Evolutionary conservation across 139 green algal genomes (phyloP).

Genomic region (Auxenochlorella pyrenoidosa): DNA sequence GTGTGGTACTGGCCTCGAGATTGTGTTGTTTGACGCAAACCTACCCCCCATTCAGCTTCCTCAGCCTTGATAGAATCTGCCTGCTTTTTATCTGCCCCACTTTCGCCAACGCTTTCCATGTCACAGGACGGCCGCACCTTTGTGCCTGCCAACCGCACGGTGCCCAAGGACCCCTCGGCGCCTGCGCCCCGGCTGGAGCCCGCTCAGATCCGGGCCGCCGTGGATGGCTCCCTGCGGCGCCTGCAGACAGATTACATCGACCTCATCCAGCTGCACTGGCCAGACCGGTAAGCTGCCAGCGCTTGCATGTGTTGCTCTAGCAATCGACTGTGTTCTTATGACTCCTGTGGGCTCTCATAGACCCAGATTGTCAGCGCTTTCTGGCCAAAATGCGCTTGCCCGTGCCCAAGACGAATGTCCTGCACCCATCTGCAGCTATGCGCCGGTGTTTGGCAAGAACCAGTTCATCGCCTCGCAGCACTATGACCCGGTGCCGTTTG

Average conservation of each 20-base stretch:
- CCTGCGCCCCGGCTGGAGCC: slow-evolving; percentile 51
- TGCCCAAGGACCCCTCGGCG: slow-evolving; percentile 55
- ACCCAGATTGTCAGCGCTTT: too few species aligned
- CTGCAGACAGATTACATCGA: slow-evolving; percentile 86
- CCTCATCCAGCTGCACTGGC: slow-evolving; percentile 85
- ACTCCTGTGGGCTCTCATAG: too few species aligned
- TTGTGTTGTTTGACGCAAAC: neutral
- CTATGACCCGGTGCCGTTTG: slow-evolving; percentile 48
- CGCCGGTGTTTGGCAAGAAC: slow-evolving; percentile 78
- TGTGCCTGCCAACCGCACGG: slow-evolving; percentile 74
- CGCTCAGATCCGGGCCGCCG: slow-evolving; percentile 72
- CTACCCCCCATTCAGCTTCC: too few species aligned
- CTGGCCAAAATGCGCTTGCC: too few species aligned
- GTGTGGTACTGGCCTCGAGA: neutral
- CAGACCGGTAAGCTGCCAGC: neutral
- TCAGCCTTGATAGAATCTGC: too few species aligned
- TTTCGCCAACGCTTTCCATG: slow-evolving; percentile 23
- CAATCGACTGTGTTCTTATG: too few species aligned
- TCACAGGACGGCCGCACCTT: slow-evolving; percentile 74
- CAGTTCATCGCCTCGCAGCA: slow-evolving; percentile 63
- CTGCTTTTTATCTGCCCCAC: too few species aligned
- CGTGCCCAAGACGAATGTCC: too few species aligned
- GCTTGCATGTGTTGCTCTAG: neutral
- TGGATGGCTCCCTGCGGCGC: slow-evolving; percentile 71
- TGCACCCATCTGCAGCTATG: slow-evolving; percentile 43